Evolutionary conservation across 805 yeast species (phyloP).

Genomic region (Ogataea glucozyma): DNA sequence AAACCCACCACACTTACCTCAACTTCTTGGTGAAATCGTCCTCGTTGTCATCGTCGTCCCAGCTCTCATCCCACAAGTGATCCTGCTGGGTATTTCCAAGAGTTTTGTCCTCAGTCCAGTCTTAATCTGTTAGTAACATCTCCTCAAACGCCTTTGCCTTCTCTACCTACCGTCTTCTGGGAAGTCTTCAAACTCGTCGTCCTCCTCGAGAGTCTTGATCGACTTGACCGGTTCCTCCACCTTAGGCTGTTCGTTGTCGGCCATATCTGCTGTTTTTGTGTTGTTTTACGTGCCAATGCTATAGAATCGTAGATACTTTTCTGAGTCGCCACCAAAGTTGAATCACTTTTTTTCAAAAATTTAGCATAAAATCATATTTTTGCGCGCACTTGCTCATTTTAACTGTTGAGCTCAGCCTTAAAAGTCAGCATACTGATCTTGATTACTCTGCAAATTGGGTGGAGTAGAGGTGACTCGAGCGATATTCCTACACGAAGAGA

Average conservation of each 20-base stretch:
- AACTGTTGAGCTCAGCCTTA: too few species aligned
- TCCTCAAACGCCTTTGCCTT: background rate
- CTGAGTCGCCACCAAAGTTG: slow-evolving; percentile 5
- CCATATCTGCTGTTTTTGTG: slow-evolving; percentile 9
- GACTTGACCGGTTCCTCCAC: slow-evolving; percentile 26
- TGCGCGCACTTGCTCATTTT: too few species aligned
- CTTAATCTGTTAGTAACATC: slow-evolving; percentile 29
- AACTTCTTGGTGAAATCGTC: slow-evolving; percentile 82
- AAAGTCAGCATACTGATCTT: background rate
- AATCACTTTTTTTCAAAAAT: slow-evolving; percentile 3
- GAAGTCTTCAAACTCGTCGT: slow-evolving; percentile 96
- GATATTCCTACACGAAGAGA: too few species aligned
- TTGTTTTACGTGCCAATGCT: too few species aligned
- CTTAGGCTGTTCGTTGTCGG: slow-evolving; percentile 15
- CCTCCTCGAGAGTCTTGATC: slow-evolving; percentile 84
- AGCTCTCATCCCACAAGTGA: slow-evolving; percentile 91
- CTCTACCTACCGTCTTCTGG: slow-evolving; percentile 67
- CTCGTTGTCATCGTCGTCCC: slow-evolving; percentile 95
- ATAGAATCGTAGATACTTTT: too few species aligned
- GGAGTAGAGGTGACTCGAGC: too few species aligned
- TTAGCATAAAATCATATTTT: slow-evolving; percentile 2
- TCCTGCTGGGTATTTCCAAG: slow-evolving; percentile 52
- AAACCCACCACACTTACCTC: slow-evolving; percentile 42
- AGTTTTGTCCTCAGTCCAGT: slow-evolving; percentile 68
- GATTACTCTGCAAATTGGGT: too few species aligned